These are phyloP conservation scores for Phytophthora fragariae DNA, from an alignment of 352 stramenopile genomes.

Conservation along the genomic window DNA sequence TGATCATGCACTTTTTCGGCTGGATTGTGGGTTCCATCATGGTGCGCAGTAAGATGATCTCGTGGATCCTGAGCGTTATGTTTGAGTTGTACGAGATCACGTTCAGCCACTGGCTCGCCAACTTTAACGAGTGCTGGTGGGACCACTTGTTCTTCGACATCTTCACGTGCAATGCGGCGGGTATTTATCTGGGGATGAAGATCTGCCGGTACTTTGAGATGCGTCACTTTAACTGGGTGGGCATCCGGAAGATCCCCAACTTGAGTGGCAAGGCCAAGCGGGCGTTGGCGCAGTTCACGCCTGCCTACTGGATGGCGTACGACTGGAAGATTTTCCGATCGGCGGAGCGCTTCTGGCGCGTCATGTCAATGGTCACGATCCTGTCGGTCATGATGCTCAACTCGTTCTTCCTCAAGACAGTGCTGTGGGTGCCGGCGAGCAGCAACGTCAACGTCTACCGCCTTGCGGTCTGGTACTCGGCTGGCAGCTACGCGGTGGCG, in stretches of 20 bases:
- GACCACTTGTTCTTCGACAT: constrained; percentile 95
- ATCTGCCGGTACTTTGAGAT: constrained; percentile 90
- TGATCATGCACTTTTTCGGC: constrained; percentile 92
- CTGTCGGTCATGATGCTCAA: constrained; percentile 95
- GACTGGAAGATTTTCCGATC: constrained; percentile 95
- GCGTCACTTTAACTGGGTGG: constrained; percentile 91
- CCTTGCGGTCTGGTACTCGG: constrained; percentile 85
- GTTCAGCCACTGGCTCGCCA: constrained; percentile 92
- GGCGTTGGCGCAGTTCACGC: constrained; percentile 90
- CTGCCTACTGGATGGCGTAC: constrained; percentile 92
- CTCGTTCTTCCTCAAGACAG: constrained; percentile 96
- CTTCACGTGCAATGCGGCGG: constrained; percentile 93
- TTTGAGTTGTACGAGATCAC: constrained; percentile 91
- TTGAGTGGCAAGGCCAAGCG: constrained; percentile 82
- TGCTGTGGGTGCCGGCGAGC: constrained; percentile 89
- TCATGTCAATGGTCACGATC: constrained; percentile 91
- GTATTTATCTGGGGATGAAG: constrained; percentile 91
- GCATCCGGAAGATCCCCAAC: constrained; percentile 87
- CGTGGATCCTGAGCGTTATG: constrained; percentile 85
- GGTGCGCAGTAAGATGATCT: constrained; percentile 87
- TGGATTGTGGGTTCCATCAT: constrained; percentile 91
- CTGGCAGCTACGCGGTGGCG: constrained; percentile 86
- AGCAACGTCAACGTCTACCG: constrained; percentile 86
- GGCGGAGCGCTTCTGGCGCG: constrained; percentile 90
- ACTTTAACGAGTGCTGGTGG: constrained; percentile 98